A percentile compares a stretch with the other conserved stretches of the same genome.
Conservation (phyloP, 2,329 filamentous ascomycete species). For the Camillea tinctor region DNA sequence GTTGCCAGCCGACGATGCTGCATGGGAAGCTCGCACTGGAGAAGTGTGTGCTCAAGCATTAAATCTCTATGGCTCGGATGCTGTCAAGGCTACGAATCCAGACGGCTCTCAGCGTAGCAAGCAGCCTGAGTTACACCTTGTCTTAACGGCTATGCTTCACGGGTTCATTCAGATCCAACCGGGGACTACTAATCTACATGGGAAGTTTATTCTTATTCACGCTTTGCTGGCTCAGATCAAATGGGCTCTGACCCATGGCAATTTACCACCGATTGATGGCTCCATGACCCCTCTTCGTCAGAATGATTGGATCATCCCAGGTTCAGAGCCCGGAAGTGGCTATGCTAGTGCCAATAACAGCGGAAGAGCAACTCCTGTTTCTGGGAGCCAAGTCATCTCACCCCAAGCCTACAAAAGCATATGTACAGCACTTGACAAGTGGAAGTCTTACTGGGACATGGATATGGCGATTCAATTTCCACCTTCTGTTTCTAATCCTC, state of each 20-base stretch:
- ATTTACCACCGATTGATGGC: constrained; percentile 34
- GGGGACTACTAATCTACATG: constrained; percentile 67
- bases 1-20: constrained; percentile 70
- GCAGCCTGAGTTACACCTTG: constrained; percentile 63
- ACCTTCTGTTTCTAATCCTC: constrained; percentile 48
- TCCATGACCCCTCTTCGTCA: constrained; percentile 57
- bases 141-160: constrained; percentile 61
- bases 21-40: constrained; percentile 65
- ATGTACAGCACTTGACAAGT: constrained; percentile 63
- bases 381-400: constrained; percentile 39
- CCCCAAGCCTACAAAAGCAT: constrained; percentile 48
- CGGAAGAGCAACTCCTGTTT: constrained; percentile 46
- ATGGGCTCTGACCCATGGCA: constrained; percentile 42
- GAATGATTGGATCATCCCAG: constrained; percentile 54
- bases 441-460: constrained; percentile 69
- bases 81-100: constrained; percentile 55
- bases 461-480: constrained; percentile 70
- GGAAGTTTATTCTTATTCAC: constrained; percentile 73
- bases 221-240: constrained; percentile 62
- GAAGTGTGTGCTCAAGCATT: constrained; percentile 64
- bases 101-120: constrained; percentile 62
- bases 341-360: constrained; percentile 45
- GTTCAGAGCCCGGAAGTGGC: constrained; percentile 41
- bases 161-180: constrained; percentile 58
- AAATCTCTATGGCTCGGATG: constrained; percentile 58